Evolutionary conservation across 352 stramenopile species (phyloP), one percentile per base, ranked within the genome.

Genomic region (Phytopythium delawarense): DNA sequence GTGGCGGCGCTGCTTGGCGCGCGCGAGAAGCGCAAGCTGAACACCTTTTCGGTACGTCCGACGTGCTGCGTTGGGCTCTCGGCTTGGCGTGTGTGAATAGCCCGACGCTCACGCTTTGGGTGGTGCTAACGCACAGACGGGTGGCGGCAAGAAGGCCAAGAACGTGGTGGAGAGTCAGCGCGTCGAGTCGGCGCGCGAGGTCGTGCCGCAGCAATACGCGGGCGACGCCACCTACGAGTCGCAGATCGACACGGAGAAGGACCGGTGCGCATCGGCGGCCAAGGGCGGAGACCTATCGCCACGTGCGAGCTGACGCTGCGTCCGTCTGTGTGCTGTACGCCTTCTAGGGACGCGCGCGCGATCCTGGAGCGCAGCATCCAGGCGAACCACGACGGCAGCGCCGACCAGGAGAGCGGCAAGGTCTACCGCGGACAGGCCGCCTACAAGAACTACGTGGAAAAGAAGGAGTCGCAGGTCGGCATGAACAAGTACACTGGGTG

Each of bases 401-500:
- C 82, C 12, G 80, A 89, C 11, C 59, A 70, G 18, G 68, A 84
- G 40, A 94, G 83, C 69, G 85, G 85, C 9, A 89, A 88, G 28
- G 74, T 96, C 25, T 96, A 96, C 70, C 79, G 77, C 49, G 87
- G 87, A n/a, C 78, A 93, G 55, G 75, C 85, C 16, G 81, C 67
- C 21, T 96, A 96, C 72, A 92, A 94, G 64, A 94, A 89, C 67
- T 96, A 96, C 65, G 81, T 93, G 16, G 75, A 79, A 21, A 96
- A 96, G 70, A 93, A 93, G 46, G 87, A 94, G 50, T 86, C 83
- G 13, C 81, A 94, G 67, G 78, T 94, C 59, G 84, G 84, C 62
- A 92, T 90, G 75, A 95, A 95, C 71, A 96, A 96, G 71, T 94
- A 94, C 66, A 93, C 88, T 2, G 87, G 84, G 83, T 92, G 53